Conservation (phyloP, 768 basidiomycete species). For the Boletus bicolor region DNA sequence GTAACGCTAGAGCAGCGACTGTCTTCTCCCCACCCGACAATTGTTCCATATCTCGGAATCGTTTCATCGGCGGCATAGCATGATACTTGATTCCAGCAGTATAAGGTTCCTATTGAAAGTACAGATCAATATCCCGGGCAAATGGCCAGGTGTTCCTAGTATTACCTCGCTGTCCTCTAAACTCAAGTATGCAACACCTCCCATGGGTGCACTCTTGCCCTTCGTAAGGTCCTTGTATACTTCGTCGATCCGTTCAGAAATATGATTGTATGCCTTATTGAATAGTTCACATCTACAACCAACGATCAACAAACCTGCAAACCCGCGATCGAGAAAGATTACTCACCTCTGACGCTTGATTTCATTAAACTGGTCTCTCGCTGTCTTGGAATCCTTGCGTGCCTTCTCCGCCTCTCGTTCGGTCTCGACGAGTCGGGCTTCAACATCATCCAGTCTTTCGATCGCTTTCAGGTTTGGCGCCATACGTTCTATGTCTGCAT, state of each 20-base stretch:
- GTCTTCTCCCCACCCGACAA: conserved; percentile 98
- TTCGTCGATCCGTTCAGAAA: conserved; percentile 89
- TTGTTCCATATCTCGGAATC: conserved; percentile 99
- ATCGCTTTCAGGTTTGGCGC: conserved; percentile 97
- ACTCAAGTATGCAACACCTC: conserved; percentile 94
- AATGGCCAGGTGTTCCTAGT: conserved; percentile 22
- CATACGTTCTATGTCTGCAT: conserved; percentile 84
- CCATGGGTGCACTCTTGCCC: conserved; percentile 89
- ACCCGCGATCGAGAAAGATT: not conserved
- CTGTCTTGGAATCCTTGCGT: conserved; percentile 81
- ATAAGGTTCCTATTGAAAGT: conserved; percentile 65
- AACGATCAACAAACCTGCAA: not conserved
- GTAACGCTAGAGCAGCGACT: conserved; percentile 91
- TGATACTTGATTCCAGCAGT: conserved; percentile 93
- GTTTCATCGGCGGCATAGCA: conserved; percentile 99
- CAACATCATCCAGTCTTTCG: conserved; percentile 82
- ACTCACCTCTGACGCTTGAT: conserved; percentile 76
- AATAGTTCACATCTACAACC: conserved; percentile 68
- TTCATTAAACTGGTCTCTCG: conserved; percentile 90
- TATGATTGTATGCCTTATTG: conserved; percentile 95
- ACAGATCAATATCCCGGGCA: conserved; percentile 1
- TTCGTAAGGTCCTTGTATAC: conserved; percentile 99
- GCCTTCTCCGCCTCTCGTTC: conserved; percentile 93
- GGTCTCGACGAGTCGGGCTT: conserved; percentile 80
- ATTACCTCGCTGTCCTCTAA: conserved; percentile 92